phyloP scores from a whole-genome alignment of 1,139 yeast genomes.

The Magnusiomyces fungicola region DNA sequence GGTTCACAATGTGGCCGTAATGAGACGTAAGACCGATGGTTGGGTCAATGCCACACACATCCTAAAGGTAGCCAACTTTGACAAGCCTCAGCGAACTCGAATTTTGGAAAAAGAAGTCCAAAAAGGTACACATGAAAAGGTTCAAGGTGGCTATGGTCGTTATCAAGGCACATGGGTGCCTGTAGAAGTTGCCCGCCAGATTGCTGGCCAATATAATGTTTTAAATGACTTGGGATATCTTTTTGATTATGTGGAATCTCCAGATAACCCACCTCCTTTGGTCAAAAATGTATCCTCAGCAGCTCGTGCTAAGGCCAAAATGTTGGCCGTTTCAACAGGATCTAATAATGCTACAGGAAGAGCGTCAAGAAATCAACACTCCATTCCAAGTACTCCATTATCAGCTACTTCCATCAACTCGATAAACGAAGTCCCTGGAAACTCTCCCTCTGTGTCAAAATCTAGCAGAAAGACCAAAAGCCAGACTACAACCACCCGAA shows the following conservation, averaged over 20 bases:
- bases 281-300: constrained; percentile 27
- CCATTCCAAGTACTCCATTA: neutral
- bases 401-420: neutral
- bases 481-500: no score
- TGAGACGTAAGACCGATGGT: constrained; percentile 74
- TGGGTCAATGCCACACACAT: constrained; percentile 92
- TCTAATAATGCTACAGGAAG: neutral
- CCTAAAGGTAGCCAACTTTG: constrained; percentile 77
- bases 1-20: constrained; percentile 74
- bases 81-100: constrained; percentile 78
- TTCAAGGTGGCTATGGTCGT: constrained; percentile 92
- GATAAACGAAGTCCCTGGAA: no score
- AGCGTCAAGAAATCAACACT: neutral
- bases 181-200: constrained; percentile 44
- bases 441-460: no score
- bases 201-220: constrained; percentile 68
- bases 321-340: neutral
- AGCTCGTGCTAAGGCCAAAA: constrained; percentile 13
- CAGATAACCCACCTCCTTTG: constrained; percentile 34
- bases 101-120: constrained; percentile 84
- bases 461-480: no score
- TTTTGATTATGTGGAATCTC: constrained; percentile 40
- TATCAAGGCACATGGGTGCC: constrained; percentile 97
- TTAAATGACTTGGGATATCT: constrained; percentile 57
- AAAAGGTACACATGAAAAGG: constrained; percentile 79